Percentiles rank a stretch among this genome's conserved stretches.
phyloP scores from a whole-genome alignment of 2,329 filamentous ascomycete genomes.

The Scedosporium boydii region DNA sequence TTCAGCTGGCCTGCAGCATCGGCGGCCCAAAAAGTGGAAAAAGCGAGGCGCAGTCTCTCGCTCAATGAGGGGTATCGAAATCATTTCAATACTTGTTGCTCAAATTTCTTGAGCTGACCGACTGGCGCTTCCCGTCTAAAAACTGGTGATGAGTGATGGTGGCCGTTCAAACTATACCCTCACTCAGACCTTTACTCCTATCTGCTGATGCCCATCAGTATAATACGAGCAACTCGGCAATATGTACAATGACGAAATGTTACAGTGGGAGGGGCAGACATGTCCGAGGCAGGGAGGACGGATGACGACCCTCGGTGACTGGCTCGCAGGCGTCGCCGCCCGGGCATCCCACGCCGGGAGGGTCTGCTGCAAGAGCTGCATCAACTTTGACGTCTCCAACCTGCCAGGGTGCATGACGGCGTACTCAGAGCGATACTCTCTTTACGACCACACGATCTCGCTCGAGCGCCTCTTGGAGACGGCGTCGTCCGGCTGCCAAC shows the following conservation, averaged over 20 bases:
- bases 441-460: background rate
- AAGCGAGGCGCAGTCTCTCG: no score
- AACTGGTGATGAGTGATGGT: no score
- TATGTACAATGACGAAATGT: background rate
- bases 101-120: no score
- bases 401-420: background rate
- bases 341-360: constrained; percentile 6
- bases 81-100: no score
- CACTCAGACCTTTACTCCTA: no score
- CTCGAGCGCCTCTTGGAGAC: background rate
- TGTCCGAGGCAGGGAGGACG: background rate
- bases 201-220: no score
- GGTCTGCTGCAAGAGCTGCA: constrained; percentile 21
- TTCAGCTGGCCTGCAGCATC: no score
- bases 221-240: background rate
- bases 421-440: background rate
- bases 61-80: no score
- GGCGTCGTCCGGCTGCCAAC: background rate
- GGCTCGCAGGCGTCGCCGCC: background rate
- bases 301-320: background rate
- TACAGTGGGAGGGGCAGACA: background rate
- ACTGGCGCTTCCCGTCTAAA: no score
- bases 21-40: no score
- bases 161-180: no score
- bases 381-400: constrained; percentile 11